Percentiles rank a stretch among this genome's conserved stretches.
Conservation (phyloP, 2,329 filamentous ascomycete species). For the Leptographium lundbergii region DNA sequence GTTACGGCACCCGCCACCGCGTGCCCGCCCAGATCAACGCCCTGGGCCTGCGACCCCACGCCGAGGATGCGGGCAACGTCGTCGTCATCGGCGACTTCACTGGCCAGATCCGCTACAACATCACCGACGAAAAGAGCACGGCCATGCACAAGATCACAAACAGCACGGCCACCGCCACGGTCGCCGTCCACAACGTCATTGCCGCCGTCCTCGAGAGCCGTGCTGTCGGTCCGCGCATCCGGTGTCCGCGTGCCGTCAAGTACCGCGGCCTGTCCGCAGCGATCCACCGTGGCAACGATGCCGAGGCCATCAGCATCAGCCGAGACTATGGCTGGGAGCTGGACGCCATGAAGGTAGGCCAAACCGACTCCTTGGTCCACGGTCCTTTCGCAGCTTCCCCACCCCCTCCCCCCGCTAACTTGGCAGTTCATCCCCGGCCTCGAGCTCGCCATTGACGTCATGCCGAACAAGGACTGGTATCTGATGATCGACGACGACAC, state of each 20-base stretch:
- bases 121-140: background rate
- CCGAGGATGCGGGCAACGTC: conserved; percentile 26
- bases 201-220: conserved; percentile 15
- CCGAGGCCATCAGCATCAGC: conserved; percentile 24
- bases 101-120: conserved; percentile 11
- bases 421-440: conserved; percentile 40
- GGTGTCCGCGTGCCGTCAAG: conserved; percentile 24
- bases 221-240: conserved; percentile 20
- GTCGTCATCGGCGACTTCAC: conserved; percentile 40
- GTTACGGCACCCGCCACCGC: conserved; percentile 39
- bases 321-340: conserved; percentile 33
- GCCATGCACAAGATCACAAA: background rate
- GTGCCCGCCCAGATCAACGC: conserved; percentile 34
- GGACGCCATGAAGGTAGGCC: conserved; percentile 33
- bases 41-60: conserved; percentile 24
- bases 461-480: conserved; percentile 47
- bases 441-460: conserved; percentile 34
- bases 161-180: background rate
- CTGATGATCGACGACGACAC: conserved; percentile 46
- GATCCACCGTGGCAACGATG: conserved; percentile 24
- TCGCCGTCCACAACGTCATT: conserved; percentile 29
- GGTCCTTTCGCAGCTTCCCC: background rate
- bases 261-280: conserved; percentile 26
- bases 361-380: background rate
- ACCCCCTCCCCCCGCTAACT: background rate